Evolutionary conservation across 1,284 basidiomycete species (phyloP).

Genomic region (Leccinum griseonigrum): DNA sequence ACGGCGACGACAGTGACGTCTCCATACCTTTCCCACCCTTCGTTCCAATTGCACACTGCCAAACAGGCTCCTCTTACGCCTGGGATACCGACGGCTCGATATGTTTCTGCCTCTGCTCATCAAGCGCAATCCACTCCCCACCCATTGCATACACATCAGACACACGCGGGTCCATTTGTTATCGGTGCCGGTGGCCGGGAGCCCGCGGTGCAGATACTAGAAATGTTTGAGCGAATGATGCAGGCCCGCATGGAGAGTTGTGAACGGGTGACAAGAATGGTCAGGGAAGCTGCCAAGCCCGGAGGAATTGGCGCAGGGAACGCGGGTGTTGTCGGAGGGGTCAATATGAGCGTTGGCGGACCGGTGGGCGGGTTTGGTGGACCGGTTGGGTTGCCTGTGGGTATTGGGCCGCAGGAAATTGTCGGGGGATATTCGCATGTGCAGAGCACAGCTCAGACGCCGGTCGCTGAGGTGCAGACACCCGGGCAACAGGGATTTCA

Average conservation of each 20-base stretch:
- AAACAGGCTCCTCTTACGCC: conserved; percentile 18
- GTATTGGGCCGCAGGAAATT: conserved; percentile 24
- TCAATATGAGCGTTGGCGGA: conserved; percentile 23
- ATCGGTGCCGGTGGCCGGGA: conserved; percentile 35
- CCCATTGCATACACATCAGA: conserved; percentile 14
- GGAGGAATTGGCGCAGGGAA: conserved; percentile 13
- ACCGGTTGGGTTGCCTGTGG: conserved; percentile 24
- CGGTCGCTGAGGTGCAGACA: conserved; percentile 19
- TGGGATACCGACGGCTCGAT: conserved; percentile 12
- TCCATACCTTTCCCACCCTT: conserved; percentile 31
- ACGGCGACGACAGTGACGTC: conserved; percentile 25
- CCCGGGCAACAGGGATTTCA: conserved; percentile 23
- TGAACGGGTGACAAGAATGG: conserved; percentile 56
- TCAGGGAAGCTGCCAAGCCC: conserved; percentile 45
- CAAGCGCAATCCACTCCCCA: conserved; percentile 11
- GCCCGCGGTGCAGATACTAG: conserved; percentile 53
- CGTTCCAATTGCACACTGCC: conserved; percentile 23
- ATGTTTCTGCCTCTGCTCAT: conserved; percentile 17
- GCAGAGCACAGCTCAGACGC: conserved; percentile 11
- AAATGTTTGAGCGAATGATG: conserved; percentile 69
- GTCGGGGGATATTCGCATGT: conserved; percentile 15
- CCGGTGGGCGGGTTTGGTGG: conserved; percentile 32
- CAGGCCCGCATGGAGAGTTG: conserved; percentile 74
- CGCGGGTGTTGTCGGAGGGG: conserved; percentile 9
- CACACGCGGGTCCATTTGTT: conserved; percentile 23